Base-by-base conservation (phyloP, 352 stramenopile species). In the Phytophthora crassamura region DNA sequence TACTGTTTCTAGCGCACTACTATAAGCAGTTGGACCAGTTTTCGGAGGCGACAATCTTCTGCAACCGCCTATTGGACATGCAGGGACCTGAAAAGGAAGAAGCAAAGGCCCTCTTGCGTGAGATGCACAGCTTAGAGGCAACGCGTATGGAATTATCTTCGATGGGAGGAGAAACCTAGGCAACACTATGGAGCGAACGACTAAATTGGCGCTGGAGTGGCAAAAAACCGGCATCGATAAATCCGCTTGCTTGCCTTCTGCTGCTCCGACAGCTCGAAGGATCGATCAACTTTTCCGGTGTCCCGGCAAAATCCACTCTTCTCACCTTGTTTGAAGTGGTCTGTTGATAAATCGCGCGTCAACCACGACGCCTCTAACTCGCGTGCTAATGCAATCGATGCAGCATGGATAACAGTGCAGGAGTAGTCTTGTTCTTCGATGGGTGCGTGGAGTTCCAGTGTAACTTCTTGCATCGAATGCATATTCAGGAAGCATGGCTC, bases 71-170 rank as follows among this genome's bases (percentile, higher is more conserved):
- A 16, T 32, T 93, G 18, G 87, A 95, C 33, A 74, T 93, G 39
- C 82, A 91, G 46, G 87, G 87, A 3, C 86, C 84, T 1, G 85
- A 94, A 45, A 90, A 91, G 59, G 87, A 95, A 56, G 87, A 95
- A 61, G 87, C 85, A 16, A 95, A 93, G 64, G 80, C 84, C 16
- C 61, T 94, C 36, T 59, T 95, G 38, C 80, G 84, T 3, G 82
- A 92, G 61, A 91, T 95, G 77, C 80, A 88, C 16, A 88, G 75
- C 67, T 69, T 91, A 7, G 77, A 90, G 41, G 77, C 80, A 25
- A 71, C 69, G 1, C 54, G 55, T 47, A 64, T 58, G 25, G 52
- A 61, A 45, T 35, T 67, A 30, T 18, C 40, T 22, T 50, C 57
- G 0, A 35, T 25, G n/a, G 46, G 20, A 22, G 49, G 18, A 49